Evolutionary conservation across 148 eudicot genomes (phyloP), one percentile per base, ranked within the genome.

Genomic region (Amaranthus cruentus): DNA sequence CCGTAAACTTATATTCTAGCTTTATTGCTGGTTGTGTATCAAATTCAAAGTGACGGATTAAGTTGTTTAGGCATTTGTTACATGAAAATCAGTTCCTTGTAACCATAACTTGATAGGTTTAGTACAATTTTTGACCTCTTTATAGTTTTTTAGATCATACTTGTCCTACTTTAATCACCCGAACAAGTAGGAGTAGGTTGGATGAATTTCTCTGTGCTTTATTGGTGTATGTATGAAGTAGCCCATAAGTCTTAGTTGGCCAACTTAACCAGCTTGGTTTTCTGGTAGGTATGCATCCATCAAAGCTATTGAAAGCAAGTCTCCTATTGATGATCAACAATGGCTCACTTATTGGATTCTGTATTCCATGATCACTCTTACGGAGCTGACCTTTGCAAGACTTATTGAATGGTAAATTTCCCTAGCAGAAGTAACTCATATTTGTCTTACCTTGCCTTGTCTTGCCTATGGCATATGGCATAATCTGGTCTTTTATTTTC

Each of bases 271-370:
- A 54, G 38, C 53, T 53, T 66, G 56, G 14, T 47, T 47, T 61
- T 75, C 52, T 65, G n/a, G 66, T 84, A 95, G 96, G 60, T 95
- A 95, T 71, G 97, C 99, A 38, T 95, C 97, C 47, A 87, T 95
- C 71, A 84, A 81, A 82, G 97, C 99, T 67, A 95, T 95, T 62
- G 99, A 95, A 86, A 88, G 86, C 55, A 91, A 84, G 80, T 91
- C 97, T 14, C 80, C 90, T 13, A 79, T 81, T 49, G 97, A 95
- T 71, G 97, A 95, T 76, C 91, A 88, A 69, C 97, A 95, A 69
- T 95, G 98, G 99, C 96, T 95, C 57, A 95, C 99, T 10, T 95
- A 95, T 78, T 95, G 99, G 99, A 81, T 95, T 73, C 81, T 95
- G 56, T 95, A 95, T 76, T 95, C 99, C 2, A 78, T 91, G 84